These are phyloP conservation scores for Pseudocercospora fijiensis DNA, from an alignment of 2,329 filamentous ascomycete species.

Conservation along the genomic window DNA sequence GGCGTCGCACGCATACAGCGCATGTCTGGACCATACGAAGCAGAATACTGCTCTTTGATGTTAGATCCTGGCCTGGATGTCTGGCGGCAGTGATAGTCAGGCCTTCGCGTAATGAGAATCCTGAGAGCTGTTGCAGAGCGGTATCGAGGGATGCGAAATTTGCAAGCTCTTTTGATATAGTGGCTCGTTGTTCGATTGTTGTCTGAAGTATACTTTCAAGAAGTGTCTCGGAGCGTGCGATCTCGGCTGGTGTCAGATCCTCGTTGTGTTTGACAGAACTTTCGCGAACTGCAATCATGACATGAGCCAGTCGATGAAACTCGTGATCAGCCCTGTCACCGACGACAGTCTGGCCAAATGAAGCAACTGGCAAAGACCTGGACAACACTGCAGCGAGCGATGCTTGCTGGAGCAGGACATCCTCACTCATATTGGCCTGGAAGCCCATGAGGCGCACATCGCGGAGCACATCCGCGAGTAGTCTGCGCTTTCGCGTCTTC, in stretches of 20 bases:
- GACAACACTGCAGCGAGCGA: slow-evolving; percentile 70
- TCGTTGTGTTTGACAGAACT: slow-evolving; percentile 73
- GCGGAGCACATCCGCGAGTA: slow-evolving; percentile 86
- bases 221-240: slow-evolving; percentile 74
- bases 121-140: slow-evolving; percentile 14
- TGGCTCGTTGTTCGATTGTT: slow-evolving; percentile 24
- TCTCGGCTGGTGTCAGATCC: slow-evolving; percentile 78
- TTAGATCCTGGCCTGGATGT: neutral
- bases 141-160: slow-evolving; percentile 5
- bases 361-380: slow-evolving; percentile 41
- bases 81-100: neutral
- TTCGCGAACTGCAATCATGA: slow-evolving; percentile 66
- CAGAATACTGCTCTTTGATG: slow-evolving; percentile 9
- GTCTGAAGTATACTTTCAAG: slow-evolving; percentile 78
- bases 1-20: slow-evolving; percentile 15
- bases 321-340: slow-evolving; percentile 60
- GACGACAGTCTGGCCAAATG: neutral
- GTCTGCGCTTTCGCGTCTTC: slow-evolving; percentile 83
- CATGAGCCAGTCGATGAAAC: slow-evolving; percentile 75
- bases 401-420: slow-evolving; percentile 70
- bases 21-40: slow-evolving; percentile 14
- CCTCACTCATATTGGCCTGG: slow-evolving; percentile 73
- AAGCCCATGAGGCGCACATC: slow-evolving; percentile 86
- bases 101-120: slow-evolving; percentile 10
- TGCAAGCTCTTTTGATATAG: slow-evolving; percentile 10